Evolutionary conservation across 78 protist genomes (phyloP), one percentile per base, ranked within the genome.

Genomic region (Protostelium mycophagum): DNA sequence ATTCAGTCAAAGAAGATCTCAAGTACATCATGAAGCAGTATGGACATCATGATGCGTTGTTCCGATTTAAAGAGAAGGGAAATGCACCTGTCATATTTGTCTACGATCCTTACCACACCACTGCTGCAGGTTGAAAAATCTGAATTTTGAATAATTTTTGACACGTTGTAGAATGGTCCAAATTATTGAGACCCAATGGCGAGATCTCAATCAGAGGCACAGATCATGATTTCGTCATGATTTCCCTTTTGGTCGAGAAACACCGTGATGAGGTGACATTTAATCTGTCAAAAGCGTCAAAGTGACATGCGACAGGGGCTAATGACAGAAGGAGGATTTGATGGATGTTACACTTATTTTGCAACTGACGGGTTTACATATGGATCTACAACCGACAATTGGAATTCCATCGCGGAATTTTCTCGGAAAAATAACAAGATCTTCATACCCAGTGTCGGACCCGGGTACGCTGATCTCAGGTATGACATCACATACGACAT

Each of bases 321-420:
- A 29, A 1, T 92, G 37, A 0, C 0, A 36, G 0, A 10, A 0
- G 63, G 86, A 0, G 91, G 91, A 36, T 94, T 94, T 88, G 96
- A 94, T 31, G 96, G 96, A 63, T 35, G 35, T 16, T 94, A 94
- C 91, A 90, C 96, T 1, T 94, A 94, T 88, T 94, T 94, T 89
- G 96, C 96, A 16, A 0, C 88, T 25, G 91, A 93, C 16, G 91
- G 93, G 29, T 90, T 93, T 37, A 85, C 91, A 28, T 28, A 38
- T 1, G 90, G 91, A 28, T 88, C 93, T 85, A 90, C 88, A 0
- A 0, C 86, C 35, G 38, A 73, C 63, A 88, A 88, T 36, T 93
- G 96, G 96, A 10, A 0, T 0, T 29, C 0, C 63, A 0, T 93
- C 16, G 39, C 38, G 28, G 63, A 37, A 0, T 39, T 0, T 28